Evolutionary conservation across 441 rosid genomes (phyloP).

Genomic region (Theobroma grandiflorum): DNA sequence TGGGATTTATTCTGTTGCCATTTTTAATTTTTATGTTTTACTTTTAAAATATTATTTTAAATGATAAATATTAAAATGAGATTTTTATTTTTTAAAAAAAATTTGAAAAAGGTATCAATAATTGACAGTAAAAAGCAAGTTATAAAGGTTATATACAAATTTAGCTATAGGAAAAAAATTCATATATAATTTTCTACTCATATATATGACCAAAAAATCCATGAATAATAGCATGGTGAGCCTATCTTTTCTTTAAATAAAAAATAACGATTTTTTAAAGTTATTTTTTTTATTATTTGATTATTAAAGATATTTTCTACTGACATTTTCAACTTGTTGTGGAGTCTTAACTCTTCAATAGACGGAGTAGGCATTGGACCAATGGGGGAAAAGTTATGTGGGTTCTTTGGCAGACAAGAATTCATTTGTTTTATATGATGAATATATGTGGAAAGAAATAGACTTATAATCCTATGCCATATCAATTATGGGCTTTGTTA

Average conservation of each 20-base stretch:
- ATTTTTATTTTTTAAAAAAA: neutral
- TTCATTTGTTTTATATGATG: neutral
- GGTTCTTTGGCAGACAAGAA: neutral
- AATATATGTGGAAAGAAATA: neutral
- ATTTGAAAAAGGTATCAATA: neutral
- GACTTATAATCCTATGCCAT: neutral
- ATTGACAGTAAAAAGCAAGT: neutral
- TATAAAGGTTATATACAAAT: neutral
- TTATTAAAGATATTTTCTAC: neutral
- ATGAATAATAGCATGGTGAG: neutral
- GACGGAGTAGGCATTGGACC: neutral
- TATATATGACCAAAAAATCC: neutral
- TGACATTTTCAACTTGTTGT: neutral
- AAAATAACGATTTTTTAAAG: neutral
- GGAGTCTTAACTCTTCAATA: neutral
- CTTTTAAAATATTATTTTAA: too few species aligned
- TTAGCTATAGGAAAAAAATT: neutral
- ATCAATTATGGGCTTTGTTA: neutral
- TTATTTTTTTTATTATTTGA: neutral
- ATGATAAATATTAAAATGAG: too few species aligned
- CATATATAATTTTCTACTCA: neutral
- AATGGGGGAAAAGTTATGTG: neutral
- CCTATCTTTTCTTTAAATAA: neutral
- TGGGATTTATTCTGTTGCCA: neutral
- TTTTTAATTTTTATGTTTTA: too few species aligned